Conservation (phyloP, 2,329 filamentous ascomycete genomes). For the Saccharata proteae region DNA sequence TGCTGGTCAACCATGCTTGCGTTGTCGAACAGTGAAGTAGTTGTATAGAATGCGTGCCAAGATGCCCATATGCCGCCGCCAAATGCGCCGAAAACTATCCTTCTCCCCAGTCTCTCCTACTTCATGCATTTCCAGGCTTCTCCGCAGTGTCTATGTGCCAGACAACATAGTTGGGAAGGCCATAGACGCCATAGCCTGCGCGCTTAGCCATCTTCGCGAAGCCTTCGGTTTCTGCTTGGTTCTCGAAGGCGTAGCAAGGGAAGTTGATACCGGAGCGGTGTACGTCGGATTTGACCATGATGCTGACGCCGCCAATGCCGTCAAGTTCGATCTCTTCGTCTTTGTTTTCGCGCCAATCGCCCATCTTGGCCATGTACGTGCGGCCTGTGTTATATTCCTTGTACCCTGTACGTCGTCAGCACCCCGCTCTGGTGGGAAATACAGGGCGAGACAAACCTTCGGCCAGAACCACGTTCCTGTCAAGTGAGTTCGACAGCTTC, state of each 20-base stretch:
- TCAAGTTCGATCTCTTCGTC: conserved; percentile 87
- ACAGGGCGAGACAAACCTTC: conserved; percentile 50
- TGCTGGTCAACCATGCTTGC: too few relatives aligned
- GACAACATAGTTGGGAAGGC: conserved; percentile 92
- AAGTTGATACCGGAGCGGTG: conserved; percentile 99
- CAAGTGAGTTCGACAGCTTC: conserved; percentile 58
- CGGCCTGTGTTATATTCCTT: conserved; percentile 86
- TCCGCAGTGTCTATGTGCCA: conserved; percentile 98
- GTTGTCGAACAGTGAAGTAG: too few relatives aligned
- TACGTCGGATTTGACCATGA: conserved; percentile 94
- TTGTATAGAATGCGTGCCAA: too few relatives aligned
- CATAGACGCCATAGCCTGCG: conserved; percentile 83
- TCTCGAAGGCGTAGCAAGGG: conserved; percentile 91
- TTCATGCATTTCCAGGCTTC: conserved; percentile 64
- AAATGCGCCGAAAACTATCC: too few relatives aligned
- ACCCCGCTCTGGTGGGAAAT: not conserved
- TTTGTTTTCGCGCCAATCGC: conserved; percentile 84
- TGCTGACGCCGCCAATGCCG: conserved; percentile 93
- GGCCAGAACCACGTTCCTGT: conserved; percentile 72
- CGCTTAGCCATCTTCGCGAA: conserved; percentile 98
- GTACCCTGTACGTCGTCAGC: conserved; percentile 52
- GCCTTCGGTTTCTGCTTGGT: conserved; percentile 96
- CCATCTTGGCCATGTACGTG: conserved; percentile 80
- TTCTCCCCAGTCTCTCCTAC: too few relatives aligned
- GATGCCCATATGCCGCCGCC: too few relatives aligned